Evolutionary conservation across 106 monocot species (phyloP).

Genomic region (Dendrobium officinale): DNA sequence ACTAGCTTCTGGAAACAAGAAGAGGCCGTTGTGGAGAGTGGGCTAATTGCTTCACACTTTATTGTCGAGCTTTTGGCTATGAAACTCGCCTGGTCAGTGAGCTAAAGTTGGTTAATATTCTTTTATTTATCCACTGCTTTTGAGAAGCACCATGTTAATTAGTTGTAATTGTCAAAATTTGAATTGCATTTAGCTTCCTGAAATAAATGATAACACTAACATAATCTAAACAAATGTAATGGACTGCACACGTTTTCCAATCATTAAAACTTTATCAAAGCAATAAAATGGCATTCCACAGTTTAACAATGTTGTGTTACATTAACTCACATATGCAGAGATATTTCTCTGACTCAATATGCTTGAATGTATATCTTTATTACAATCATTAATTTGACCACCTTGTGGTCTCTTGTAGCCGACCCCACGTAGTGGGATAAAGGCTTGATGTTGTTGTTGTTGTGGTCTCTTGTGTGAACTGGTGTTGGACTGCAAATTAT

Average conservation of each 20-base stretch:
- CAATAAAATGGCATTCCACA: neutral
- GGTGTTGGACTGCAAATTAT: neutral
- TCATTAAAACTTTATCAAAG: neutral
- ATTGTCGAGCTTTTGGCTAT: slow-evolving; percentile 90
- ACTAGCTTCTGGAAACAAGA: slow-evolving; percentile 90
- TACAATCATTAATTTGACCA: neutral
- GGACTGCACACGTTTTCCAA: neutral
- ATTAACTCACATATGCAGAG: neutral
- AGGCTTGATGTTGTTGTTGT: no score
- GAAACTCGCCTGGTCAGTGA: slow-evolving; percentile 78
- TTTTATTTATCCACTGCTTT: neutral
- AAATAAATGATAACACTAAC: neutral
- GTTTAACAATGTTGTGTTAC: neutral
- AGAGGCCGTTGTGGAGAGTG: slow-evolving; percentile 96
- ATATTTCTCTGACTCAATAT: neutral
- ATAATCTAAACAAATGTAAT: neutral
- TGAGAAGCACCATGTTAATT: neutral
- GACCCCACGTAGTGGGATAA: no score
- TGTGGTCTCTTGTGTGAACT: neutral
- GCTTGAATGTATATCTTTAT: neutral
- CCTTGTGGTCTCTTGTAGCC: neutral
- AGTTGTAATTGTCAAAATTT: neutral
- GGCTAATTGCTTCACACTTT: slow-evolving; percentile 98
- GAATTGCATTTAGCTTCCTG: neutral
- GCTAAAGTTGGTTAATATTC: neutral